These are phyloP conservation scores for Trichosanthes cucumerina DNA, from an alignment of 306 rosid genomes.

Conservation along the genomic window DNA sequence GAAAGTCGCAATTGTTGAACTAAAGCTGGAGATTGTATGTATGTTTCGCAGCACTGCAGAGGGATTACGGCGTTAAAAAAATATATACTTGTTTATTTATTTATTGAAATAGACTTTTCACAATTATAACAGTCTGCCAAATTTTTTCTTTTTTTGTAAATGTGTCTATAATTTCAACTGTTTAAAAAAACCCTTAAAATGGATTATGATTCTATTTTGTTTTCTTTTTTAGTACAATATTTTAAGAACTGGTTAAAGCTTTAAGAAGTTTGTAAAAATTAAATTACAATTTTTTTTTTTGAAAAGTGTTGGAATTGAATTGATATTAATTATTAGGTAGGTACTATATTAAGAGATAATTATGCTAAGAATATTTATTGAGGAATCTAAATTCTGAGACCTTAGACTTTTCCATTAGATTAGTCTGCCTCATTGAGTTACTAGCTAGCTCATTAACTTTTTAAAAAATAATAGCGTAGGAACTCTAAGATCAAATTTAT, in stretches of 20 bases:
- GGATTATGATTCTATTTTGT: too few species aligned
- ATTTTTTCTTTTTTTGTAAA: neutral
- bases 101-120: neutral
- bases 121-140: neutral
- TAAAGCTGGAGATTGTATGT: neutral
- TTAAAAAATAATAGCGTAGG: accelerated
- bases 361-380: neutral
- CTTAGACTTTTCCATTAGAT: neutral
- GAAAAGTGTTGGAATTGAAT: neutral
- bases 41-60: neutral
- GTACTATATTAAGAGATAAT: neutral
- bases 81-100: too few species aligned
- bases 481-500: neutral
- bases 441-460: neutral
- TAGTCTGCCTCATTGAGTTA: neutral
- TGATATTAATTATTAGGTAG: neutral
- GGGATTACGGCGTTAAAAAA: too few species aligned
- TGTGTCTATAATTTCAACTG: too few species aligned
- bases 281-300: neutral
- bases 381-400: neutral
- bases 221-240: neutral
- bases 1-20: too few species aligned
- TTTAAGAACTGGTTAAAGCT: neutral
- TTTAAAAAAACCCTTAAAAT: too few species aligned
- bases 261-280: neutral